phyloP scores from a whole-genome alignment of 2,329 filamentous ascomycete genomes.

The Cladorrhinum sp. region DNA sequence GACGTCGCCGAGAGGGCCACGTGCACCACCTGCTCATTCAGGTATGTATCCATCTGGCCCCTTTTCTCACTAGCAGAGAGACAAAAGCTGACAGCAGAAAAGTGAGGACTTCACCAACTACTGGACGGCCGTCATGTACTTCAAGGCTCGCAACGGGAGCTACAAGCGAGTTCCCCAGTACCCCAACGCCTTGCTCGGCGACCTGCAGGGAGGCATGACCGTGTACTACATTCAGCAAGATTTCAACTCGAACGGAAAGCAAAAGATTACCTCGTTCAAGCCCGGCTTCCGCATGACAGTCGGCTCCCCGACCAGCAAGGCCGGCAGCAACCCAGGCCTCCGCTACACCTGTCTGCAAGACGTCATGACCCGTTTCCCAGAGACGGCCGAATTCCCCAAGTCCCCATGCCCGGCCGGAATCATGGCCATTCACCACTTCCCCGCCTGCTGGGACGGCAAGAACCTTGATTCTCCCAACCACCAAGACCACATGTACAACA shows the following conservation, averaged over 20 bases:
- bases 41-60: not conserved
- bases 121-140: conserved; percentile 30
- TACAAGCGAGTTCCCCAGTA: conserved; percentile 27
- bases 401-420: conserved; percentile 22
- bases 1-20: conserved; percentile 24
- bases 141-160: conserved; percentile 29
- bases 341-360: conserved; percentile 21
- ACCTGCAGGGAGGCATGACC: conserved; percentile 27
- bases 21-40: conserved; percentile 28
- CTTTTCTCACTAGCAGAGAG: not conserved
- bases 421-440: conserved; percentile 25
- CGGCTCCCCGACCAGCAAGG: conserved; percentile 17
- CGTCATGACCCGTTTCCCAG: conserved; percentile 17
- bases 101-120: conserved; percentile 32
- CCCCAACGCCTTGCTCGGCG: conserved; percentile 25
- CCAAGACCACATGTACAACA: conserved; percentile 32
- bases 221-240: conserved; percentile 31
- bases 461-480: conserved; percentile 55
- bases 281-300: conserved; percentile 28
- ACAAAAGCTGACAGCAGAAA: conserved; percentile 14
- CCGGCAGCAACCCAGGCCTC: conserved; percentile 15
- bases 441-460: conserved; percentile 57
- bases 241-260: conserved; percentile 24
- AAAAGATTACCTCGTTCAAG: conserved; percentile 28
- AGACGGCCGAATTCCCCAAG: conserved; percentile 19